These are phyloP conservation scores for Chlamydomonas applanata DNA, from an alignment of 139 green algal species.

Conservation along the genomic window DNA sequence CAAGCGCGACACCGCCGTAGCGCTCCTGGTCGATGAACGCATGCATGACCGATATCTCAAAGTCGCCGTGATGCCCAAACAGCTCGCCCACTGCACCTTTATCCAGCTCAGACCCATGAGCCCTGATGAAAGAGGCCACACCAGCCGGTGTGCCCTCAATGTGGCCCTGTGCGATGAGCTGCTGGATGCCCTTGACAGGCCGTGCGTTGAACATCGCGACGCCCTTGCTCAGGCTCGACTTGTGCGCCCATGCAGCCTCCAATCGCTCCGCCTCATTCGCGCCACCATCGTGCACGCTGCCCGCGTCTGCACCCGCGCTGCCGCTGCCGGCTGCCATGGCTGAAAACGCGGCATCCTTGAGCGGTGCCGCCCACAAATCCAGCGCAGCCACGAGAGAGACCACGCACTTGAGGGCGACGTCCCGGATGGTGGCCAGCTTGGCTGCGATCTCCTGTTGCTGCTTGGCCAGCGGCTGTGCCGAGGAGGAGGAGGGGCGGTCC, in stretches of 20 bases:
- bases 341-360: constrained; percentile 38
- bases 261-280: constrained; percentile 62
- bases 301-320: neutral
- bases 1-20: constrained; percentile 6
- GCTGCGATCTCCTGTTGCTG: constrained; percentile 13
- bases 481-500: constrained; percentile 7
- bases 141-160: constrained; percentile 28
- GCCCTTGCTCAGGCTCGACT: constrained; percentile 60
- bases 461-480: neutral
- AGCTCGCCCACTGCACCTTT: constrained; percentile 75
- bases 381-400: constrained; percentile 60
- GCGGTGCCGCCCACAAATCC: constrained; percentile 69
- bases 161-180: constrained; percentile 30
- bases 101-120: constrained; percentile 63
- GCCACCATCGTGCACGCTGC: neutral
- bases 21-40: constrained; percentile 63
- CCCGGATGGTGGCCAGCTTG: constrained; percentile 18
- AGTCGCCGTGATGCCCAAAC: constrained; percentile 76
- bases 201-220: constrained; percentile 79
- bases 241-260: constrained; percentile 67
- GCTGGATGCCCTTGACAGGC: constrained; percentile 45
- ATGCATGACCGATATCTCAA: constrained; percentile 73
- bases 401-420: constrained; percentile 24
- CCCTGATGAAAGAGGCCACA: constrained; percentile 69
- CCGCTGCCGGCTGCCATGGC: neutral